Evolutionary conservation across 2,329 filamentous ascomycete species (phyloP).

Genomic region (Penicillium frequentans): DNA sequence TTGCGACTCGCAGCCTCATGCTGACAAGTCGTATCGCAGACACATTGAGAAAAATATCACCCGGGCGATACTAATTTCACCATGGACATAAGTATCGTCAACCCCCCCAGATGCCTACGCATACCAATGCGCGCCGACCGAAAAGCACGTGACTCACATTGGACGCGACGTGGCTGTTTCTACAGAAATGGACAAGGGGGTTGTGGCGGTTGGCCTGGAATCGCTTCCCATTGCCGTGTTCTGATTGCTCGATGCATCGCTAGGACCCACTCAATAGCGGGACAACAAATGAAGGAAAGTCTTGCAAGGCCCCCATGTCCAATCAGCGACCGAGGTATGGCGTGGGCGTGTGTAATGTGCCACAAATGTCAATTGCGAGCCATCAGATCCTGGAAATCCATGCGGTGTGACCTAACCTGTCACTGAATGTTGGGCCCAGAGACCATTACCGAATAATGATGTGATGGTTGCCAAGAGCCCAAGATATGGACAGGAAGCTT

Average conservation of each 20-base stretch:
- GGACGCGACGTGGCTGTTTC: not conserved
- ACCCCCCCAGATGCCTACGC: not conserved
- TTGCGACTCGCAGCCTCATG: not conserved
- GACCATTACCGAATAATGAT: not conserved
- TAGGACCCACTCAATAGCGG: not conserved
- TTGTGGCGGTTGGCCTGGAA: not conserved
- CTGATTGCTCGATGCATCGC: not conserved
- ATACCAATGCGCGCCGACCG: not conserved
- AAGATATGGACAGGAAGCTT: not conserved
- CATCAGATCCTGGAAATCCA: not conserved
- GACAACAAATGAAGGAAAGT: not conserved
- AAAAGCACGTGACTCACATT: not conserved
- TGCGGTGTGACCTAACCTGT: not conserved
- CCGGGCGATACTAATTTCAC: not conserved
- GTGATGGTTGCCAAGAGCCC: not conserved
- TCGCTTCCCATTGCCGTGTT: not conserved
- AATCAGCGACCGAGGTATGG: not conserved
- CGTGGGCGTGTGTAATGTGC: not conserved
- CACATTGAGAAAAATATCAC: not conserved
- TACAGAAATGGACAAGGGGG: not conserved
- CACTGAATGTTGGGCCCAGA: not conserved
- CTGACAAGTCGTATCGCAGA: not conserved
- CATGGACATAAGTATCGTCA: not conserved
- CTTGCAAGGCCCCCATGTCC: not conserved
- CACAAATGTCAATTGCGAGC: not conserved